These are phyloP conservation scores for Cladophialophora bantiana DNA, from an alignment of 2,329 filamentous ascomycete species.

Conservation along the genomic window DNA sequence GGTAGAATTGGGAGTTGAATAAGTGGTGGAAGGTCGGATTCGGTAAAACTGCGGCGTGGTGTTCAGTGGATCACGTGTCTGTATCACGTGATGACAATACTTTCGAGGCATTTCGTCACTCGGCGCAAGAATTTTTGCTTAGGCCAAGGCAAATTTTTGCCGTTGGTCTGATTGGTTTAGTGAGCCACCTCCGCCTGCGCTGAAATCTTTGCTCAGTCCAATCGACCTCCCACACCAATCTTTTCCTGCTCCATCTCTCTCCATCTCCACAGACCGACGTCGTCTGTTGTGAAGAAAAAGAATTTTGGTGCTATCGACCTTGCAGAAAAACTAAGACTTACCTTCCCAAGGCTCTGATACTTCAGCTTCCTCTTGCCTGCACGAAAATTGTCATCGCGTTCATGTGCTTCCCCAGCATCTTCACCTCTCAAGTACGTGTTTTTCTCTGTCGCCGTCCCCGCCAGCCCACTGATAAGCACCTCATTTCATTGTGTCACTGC, in stretches of 20 bases:
- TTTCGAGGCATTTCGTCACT: slow-evolving; percentile 11
- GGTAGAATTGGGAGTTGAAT: too few species aligned
- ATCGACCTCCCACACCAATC: slow-evolving; percentile 27
- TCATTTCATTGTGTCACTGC: slow-evolving; percentile 31
- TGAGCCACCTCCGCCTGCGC: slow-evolving; percentile 18
- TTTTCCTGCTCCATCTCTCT: slow-evolving; percentile 26
- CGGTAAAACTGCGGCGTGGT: too few species aligned
- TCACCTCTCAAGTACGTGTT: slow-evolving; percentile 80
- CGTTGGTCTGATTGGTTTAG: slow-evolving; percentile 5
- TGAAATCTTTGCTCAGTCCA: slow-evolving; percentile 13
- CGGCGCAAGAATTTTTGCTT: slow-evolving; percentile 23
- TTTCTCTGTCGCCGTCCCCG: slow-evolving; percentile 24
- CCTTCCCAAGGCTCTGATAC: slow-evolving; percentile 23
- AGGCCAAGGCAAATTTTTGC: slow-evolving; percentile 9
- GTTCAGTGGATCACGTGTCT: too few species aligned
- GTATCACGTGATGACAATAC: too few species aligned
- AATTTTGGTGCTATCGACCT: slow-evolving; percentile 31
- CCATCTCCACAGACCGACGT: slow-evolving; percentile 27
- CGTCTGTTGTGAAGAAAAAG: slow-evolving; percentile 26
- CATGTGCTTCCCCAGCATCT: slow-evolving; percentile 80
- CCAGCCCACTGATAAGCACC: slow-evolving; percentile 34
- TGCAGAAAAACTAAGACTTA: slow-evolving; percentile 23
- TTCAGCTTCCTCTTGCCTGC: slow-evolving; percentile 25
- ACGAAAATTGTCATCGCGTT: slow-evolving; percentile 35
- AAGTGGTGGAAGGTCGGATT: too few species aligned